These are phyloP conservation scores for Sutorius eximius DNA, from an alignment of 1,284 basidiomycete species.

Conservation along the genomic window DNA sequence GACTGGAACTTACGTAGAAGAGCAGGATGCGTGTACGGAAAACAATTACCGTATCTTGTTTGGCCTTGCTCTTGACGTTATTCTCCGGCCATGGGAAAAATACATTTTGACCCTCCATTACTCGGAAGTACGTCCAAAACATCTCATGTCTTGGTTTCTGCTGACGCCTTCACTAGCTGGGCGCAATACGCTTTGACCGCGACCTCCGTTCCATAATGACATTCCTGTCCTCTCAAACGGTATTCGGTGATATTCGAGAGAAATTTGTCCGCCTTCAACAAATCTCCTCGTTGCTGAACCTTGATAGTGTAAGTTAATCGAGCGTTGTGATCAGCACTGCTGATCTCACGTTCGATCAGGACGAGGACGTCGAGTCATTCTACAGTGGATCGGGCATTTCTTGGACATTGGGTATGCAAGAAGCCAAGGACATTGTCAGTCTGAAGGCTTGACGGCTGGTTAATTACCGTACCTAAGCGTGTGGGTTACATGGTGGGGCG, in stretches of 20 bases:
- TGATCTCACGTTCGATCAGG: slow-evolving; percentile 45
- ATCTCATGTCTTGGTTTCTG: not conserved
- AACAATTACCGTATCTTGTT: slow-evolving; percentile 87
- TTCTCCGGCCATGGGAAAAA: slow-evolving; percentile 94
- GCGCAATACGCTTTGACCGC: slow-evolving; percentile 95
- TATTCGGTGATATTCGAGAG: slow-evolving; percentile 85
- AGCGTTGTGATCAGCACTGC: not conserved
- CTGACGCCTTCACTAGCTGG: slow-evolving; percentile 59
- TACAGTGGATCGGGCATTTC: slow-evolving; percentile 90
- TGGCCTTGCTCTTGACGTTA: slow-evolving; percentile 77
- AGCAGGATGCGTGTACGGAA: slow-evolving; percentile 81
- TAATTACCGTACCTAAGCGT: not conserved
- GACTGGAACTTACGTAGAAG: slow-evolving; percentile 5
- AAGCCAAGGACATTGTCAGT: slow-evolving; percentile 70
- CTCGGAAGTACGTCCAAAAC: slow-evolving; percentile 65
- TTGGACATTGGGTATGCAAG: slow-evolving; percentile 80
- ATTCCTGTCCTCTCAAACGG: slow-evolving; percentile 83
- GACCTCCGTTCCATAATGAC: slow-evolving; percentile 85
- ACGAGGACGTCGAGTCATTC: slow-evolving; percentile 90
- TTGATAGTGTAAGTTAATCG: slow-evolving; percentile 70
- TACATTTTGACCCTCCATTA: slow-evolving; percentile 79
- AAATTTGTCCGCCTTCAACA: slow-evolving; percentile 92
- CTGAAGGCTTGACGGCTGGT: slow-evolving; percentile 51
- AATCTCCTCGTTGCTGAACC: slow-evolving; percentile 88
- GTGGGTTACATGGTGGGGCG: not conserved